Evolutionary conservation across 176 grass and related monocot species (phyloP).

Genomic region (Melocanna baccifera): DNA sequence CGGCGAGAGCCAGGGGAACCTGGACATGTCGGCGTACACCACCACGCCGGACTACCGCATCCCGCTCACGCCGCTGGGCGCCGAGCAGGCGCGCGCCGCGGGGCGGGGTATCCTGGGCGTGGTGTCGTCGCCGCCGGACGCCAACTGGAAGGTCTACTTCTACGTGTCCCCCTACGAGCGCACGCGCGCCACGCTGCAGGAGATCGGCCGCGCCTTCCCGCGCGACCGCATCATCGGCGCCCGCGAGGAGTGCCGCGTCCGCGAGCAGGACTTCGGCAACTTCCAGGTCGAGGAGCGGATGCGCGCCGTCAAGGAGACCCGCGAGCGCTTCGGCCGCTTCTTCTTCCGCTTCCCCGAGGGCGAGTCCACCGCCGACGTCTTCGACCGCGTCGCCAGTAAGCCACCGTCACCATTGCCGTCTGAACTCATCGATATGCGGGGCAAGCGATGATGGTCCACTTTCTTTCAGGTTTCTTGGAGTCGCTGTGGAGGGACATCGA

Average conservation of each 20-base stretch:
- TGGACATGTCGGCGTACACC: conserved; percentile 88
- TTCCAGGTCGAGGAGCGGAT: conserved; percentile 97
- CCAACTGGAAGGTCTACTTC: conserved; percentile 86
- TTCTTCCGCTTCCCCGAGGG: conserved; percentile 98
- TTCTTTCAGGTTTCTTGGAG: conserved; percentile 70
- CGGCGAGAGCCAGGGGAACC: conserved; percentile 94
- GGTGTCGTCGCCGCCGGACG: not conserved
- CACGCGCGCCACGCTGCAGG: conserved; percentile 73
- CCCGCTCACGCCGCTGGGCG: conserved; percentile 65
- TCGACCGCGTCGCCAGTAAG: conserved; percentile 89
- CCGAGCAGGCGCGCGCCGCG: conserved; percentile 57
- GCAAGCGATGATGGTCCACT: not conserved
- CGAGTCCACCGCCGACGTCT: conserved; percentile 94
- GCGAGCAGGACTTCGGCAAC: conserved; percentile 98
- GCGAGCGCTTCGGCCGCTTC: conserved; percentile 84
- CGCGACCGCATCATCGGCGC: conserved; percentile 72
- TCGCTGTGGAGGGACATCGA: conserved; percentile 96
- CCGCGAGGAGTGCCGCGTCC: conserved; percentile 89
- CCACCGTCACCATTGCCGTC: not conserved
- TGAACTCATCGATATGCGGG: not conserved
- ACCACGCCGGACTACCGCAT: conserved; percentile 92
- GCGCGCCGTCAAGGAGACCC: conserved; percentile 75
- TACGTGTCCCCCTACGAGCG: conserved; percentile 93
- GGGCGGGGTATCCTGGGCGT: conserved; percentile 48
- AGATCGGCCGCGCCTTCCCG: conserved; percentile 76